Percentiles rank a stretch among this genome's conserved stretches.
Conservation (phyloP, 2,329 filamentous ascomycete species). For the Aspergillus calidoustus region DNA sequence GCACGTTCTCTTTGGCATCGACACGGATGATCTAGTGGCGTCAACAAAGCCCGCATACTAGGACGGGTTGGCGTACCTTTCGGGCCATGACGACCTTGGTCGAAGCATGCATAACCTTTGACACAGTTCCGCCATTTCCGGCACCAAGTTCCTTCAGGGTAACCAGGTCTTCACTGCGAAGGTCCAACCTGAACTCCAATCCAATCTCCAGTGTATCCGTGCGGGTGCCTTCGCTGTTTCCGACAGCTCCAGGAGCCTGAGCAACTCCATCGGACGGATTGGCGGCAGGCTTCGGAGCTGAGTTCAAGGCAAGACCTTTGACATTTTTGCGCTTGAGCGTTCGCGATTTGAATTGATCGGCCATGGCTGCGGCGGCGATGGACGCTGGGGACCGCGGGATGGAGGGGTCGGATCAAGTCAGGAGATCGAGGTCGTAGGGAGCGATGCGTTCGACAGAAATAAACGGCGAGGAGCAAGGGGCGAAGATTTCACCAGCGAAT, state of each 20-base stretch:
- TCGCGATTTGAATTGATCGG: slow-evolving; percentile 65
- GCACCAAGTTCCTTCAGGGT: slow-evolving; percentile 93
- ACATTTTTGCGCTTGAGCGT: slow-evolving; percentile 99
- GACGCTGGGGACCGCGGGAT: slow-evolving; percentile 5
- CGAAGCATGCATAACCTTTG: slow-evolving; percentile 93
- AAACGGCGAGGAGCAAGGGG: slow-evolving; percentile 3
- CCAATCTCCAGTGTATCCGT: slow-evolving; percentile 88
- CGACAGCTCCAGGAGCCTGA: slow-evolving; percentile 63
- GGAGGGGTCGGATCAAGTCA: slow-evolving; percentile 11
- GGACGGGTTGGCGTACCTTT: slow-evolving; percentile 67
- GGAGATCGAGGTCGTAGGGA: slow-evolving; percentile 7
- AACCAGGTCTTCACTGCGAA: slow-evolving; percentile 89
- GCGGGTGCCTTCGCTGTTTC: slow-evolving; percentile 62
- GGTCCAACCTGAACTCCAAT: slow-evolving; percentile 92
- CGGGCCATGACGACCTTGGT: slow-evolving; percentile 97
- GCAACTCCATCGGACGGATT: slow-evolving; percentile 74
- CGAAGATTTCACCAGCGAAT: background rate
- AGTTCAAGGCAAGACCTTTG: slow-evolving; percentile 88
- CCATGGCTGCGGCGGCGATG: slow-evolving; percentile 47
- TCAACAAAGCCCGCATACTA: slow-evolving; percentile 8
- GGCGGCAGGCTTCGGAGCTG: slow-evolving; percentile 70
- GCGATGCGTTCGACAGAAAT: background rate
- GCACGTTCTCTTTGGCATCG: slow-evolving; percentile 95
- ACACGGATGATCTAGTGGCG: slow-evolving; percentile 84
- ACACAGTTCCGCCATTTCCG: slow-evolving; percentile 96